Conservation (phyloP, 768 basidiomycete genomes). For the Suillus placidus region DNA sequence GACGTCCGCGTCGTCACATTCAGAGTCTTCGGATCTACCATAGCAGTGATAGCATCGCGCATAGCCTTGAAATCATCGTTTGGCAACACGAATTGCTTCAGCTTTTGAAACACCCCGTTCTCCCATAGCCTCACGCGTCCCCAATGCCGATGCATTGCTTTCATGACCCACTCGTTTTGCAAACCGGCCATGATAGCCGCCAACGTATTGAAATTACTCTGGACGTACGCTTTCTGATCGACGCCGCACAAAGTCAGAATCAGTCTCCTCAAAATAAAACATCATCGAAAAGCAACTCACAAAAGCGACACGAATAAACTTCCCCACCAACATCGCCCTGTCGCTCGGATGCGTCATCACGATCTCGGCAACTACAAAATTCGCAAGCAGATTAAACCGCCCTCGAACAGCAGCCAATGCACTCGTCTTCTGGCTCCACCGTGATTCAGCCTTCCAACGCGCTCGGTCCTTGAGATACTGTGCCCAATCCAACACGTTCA, state of each 20-base stretch:
- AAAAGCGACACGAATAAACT: conserved; percentile 86
- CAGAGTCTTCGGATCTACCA: conserved; percentile 67
- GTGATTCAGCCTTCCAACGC: conserved; percentile 64
- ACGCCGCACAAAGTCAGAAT: not conserved
- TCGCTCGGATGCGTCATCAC: conserved; percentile 71
- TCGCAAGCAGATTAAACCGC: conserved; percentile 82
- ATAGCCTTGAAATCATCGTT: conserved; percentile 76
- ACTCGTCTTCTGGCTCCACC: conserved; percentile 62
- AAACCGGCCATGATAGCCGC: conserved; percentile 82
- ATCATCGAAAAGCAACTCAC: conserved; percentile 45
- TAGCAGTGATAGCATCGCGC: conserved; percentile 61
- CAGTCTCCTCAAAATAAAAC: not conserved
- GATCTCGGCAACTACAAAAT: conserved; percentile 81
- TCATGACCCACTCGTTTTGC: conserved; percentile 65
- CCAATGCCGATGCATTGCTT: conserved; percentile 71
- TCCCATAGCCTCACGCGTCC: conserved; percentile 70
- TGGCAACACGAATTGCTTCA: conserved; percentile 65
- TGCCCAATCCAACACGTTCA: conserved; percentile 81
- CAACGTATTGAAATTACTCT: conserved; percentile 78
- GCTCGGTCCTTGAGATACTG: conserved; percentile 78
- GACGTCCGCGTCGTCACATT: conserved; percentile 55
- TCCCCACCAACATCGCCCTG: conserved; percentile 64
- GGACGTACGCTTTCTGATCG: conserved; percentile 73
- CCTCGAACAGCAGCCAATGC: conserved; percentile 75
- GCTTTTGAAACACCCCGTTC: conserved; percentile 68